Evolutionary conservation across 192 early-diverging fungal genomes (phyloP), one percentile per base, ranked within the genome.

Genomic region (Pecoramyces ruminantium): DNA sequence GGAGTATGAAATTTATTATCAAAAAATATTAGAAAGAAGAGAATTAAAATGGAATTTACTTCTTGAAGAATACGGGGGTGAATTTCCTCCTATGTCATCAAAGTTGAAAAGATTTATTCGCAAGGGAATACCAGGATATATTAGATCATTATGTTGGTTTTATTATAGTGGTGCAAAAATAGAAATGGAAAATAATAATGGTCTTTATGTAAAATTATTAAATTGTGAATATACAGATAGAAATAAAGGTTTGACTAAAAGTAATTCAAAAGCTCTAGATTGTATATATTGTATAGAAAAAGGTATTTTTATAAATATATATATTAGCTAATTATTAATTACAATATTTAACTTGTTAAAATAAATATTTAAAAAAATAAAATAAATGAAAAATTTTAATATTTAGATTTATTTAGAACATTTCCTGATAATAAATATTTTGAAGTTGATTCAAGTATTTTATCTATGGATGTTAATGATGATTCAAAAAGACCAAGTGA

Each of bases 51-150:
- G 51, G 51, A 67, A 67, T 67, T 25, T 67, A 67, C 17, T 67
- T 21, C n/a, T 67, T n/a, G 51, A 67, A n/a, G 51, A 67, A 67
- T n/a, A 11, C 17, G 25, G 25, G 8, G 51, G 51, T n/a, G 25
- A 67, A 11, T 67, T 67, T 67, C 51, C 51, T 0, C 25, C 51
- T 25, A 67, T n/a, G 51, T 67, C 51, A 67, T n/a, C 51, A 27
- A 67, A 67, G n/a, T 89, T 93, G 30, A 95, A 95, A 80, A 85
- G 92, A 79, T 93, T 90, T 80, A 86, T 95, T 27, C 88, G 94
- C 15, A 93, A 93, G 84, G 94, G 94, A 15, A 93, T 95, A 79
- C 94, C 94, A 34, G 83, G 90, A 30, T 87, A 90, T 29, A 82
- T 93, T n/a, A 86, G 94, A 78, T 88, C 89, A 77, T 84, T 89